Percentiles rank a stretch among this genome's conserved stretches.
These are phyloP conservation scores for Penicillium sp. DNA, from an alignment of 2,329 filamentous ascomycete species.

Conservation along the genomic window DNA sequence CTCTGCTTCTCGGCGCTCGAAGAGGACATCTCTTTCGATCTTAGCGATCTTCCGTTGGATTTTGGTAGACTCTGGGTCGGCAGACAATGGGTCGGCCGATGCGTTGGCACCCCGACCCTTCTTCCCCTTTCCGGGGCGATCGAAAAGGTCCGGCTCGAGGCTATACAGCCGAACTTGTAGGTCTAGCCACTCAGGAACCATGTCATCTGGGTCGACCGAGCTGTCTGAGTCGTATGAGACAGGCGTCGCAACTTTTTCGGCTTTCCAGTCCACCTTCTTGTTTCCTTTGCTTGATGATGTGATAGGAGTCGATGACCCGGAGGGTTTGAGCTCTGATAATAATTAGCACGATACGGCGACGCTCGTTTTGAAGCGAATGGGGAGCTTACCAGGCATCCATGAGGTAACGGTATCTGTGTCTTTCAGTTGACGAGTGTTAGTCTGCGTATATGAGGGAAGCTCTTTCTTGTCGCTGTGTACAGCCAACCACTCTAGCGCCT, in stretches of 20 bases:
- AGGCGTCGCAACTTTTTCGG: constrained; percentile 22
- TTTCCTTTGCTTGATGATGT: constrained; percentile 26
- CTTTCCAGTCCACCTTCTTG: constrained; percentile 28
- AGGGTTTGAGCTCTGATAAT: constrained; percentile 31
- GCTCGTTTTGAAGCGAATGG: constrained; percentile 9
- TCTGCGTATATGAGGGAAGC: constrained; percentile 69
- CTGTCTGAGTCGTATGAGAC: constrained; percentile 54
- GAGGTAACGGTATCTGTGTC: constrained; percentile 34
- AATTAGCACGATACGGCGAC: constrained; percentile 26
- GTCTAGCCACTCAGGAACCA: constrained; percentile 75
- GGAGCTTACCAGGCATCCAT: constrained; percentile 39
- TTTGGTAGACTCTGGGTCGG: constrained; percentile 58
- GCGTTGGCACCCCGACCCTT: constrained; percentile 32
- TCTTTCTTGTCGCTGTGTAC: constrained; percentile 69
- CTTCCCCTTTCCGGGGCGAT: constrained; percentile 43
- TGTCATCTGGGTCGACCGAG: constrained; percentile 72
- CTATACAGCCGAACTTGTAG: constrained; percentile 70
- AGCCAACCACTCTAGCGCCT: constrained; percentile 89
- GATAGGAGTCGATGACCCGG: constrained; percentile 28
- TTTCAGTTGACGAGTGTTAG: constrained; percentile 29
- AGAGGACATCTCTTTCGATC: constrained; percentile 77
- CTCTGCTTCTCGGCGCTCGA: constrained; percentile 68
- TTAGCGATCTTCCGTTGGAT: constrained; percentile 72
- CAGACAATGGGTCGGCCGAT: constrained; percentile 29
- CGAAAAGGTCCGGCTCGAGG: constrained; percentile 57